Conservation (phyloP, 2,329 filamentous ascomycete genomes). For the Erysiphe pulchra region DNA sequence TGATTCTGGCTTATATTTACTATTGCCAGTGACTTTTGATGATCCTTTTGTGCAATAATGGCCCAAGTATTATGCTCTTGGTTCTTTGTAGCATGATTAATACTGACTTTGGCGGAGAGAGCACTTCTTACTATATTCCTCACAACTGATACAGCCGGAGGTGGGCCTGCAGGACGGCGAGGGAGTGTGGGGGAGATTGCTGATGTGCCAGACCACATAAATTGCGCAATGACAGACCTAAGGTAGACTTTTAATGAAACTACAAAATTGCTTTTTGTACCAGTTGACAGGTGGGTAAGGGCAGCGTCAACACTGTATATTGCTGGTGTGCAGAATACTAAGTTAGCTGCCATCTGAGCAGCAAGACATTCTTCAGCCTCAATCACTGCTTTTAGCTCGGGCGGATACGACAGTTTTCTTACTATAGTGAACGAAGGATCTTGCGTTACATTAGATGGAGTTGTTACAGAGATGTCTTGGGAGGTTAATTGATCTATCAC, state of each 20-base stretch:
- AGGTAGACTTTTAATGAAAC: background rate
- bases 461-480: too few species aligned
- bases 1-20: too few species aligned
- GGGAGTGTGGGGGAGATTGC: background rate
- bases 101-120: too few species aligned
- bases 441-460: too few species aligned
- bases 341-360: background rate
- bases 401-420: background rate
- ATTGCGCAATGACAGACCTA: background rate
- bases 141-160: too few species aligned
- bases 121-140: too few species aligned
- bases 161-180: too few species aligned
- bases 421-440: background rate
- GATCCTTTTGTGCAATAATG: too few species aligned
- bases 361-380: background rate
- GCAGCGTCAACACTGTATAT: background rate
- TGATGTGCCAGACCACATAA: background rate
- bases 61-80: too few species aligned
- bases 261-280: background rate
- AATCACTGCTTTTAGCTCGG: background rate
- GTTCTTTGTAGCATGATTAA: too few species aligned
- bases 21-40: too few species aligned
- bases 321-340: background rate
- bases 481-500: too few species aligned
- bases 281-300: background rate